Base-by-base conservation (phyloP, 345 rosid species). In the Lepidium sativum region DNA sequence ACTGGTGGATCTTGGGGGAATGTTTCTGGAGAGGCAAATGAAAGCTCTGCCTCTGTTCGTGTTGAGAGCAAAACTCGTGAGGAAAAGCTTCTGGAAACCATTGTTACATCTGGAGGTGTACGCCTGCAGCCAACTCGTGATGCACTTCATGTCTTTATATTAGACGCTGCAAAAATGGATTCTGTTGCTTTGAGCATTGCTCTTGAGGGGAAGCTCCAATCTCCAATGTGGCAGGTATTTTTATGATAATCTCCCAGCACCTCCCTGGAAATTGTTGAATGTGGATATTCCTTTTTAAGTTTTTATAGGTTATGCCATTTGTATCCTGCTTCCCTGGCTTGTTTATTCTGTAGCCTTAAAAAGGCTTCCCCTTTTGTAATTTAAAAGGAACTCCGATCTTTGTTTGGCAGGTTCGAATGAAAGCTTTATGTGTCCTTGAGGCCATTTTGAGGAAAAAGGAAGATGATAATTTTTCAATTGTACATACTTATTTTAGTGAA, bases 121-220 rank as follows among this genome's bases (percentile, higher is more conserved):
- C 95, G 99, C 15, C 72, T 95, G 54, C 96, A 95, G 73, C 97
- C 99, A 40, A 88, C 99, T 65, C 85, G 95, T 50, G 99, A 95
- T 81, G 89, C 95, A 25, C 75, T 91, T 73, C 92, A 85, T 63
- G 81, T 77, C 68, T 86, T 95, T 70, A 88, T 95, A 18, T 54
- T 63, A 57, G 97, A 88, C 82, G 99, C 96, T 72, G 84, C 85
- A 17, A 95, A 90, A 77, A 69, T 88, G 81, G 92, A 95, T 61
- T 77, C 84, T 37, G 59, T 86, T 82, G 78, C 84, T 53, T 69
- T 95, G 75, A 80, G 89, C 77, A 77, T 78, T 69, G 95, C 95
- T 37, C 86, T 95, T 73, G 95, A 85, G 53, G 71, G 79, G 45
- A 95, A 95, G 86, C 92, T 95, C 70, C 88, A 76, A 70, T 86